Evolutionary conservation across 2,329 filamentous ascomycete genomes (phyloP).

Genomic region (Colletotrichum truncatum): DNA sequence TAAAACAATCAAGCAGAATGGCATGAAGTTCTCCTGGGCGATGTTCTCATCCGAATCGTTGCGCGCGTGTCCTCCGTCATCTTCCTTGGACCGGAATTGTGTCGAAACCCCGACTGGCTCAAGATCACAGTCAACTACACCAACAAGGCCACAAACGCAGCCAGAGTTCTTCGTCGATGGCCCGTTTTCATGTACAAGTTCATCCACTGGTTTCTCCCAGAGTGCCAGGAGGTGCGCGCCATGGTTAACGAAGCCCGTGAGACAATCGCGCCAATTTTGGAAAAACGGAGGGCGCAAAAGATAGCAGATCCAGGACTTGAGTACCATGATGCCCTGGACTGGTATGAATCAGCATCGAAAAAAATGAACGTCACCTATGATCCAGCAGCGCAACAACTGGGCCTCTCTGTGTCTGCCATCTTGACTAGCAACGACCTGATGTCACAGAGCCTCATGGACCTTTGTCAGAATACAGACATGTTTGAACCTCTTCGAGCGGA

Average conservation of each 20-base stretch:
- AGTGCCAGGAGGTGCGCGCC: conserved; percentile 22
- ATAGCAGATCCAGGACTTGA: background rate
- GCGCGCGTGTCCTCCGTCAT: conserved; percentile 34
- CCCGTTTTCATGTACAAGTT: conserved; percentile 28
- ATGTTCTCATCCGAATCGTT: conserved; percentile 22
- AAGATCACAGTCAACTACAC: conserved; percentile 27
- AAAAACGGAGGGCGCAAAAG: conserved; percentile 28
- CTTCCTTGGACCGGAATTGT: conserved; percentile 34
- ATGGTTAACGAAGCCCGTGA: conserved; percentile 12
- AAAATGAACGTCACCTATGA: conserved; percentile 13
- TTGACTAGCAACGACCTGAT: conserved; percentile 36
- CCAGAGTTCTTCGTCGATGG: conserved; percentile 26
- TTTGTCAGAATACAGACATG: conserved; percentile 32
- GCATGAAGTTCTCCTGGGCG: conserved; percentile 21
- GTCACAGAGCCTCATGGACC: conserved; percentile 31
- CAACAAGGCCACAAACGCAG: background rate
- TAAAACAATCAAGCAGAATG: conserved; percentile 11
- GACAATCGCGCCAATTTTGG: conserved; percentile 28
- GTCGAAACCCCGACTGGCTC: conserved; percentile 33
- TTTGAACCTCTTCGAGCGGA: conserved; percentile 35
- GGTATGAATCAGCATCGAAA: conserved; percentile 22
- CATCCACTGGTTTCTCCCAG: conserved; percentile 32
- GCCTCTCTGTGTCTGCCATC: conserved; percentile 34
- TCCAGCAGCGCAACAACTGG: conserved; percentile 27
- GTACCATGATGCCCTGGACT: conserved; percentile 34